Conservation (phyloP, 2,329 filamentous ascomycete species). For the Ophiostoma australiae region DNA sequence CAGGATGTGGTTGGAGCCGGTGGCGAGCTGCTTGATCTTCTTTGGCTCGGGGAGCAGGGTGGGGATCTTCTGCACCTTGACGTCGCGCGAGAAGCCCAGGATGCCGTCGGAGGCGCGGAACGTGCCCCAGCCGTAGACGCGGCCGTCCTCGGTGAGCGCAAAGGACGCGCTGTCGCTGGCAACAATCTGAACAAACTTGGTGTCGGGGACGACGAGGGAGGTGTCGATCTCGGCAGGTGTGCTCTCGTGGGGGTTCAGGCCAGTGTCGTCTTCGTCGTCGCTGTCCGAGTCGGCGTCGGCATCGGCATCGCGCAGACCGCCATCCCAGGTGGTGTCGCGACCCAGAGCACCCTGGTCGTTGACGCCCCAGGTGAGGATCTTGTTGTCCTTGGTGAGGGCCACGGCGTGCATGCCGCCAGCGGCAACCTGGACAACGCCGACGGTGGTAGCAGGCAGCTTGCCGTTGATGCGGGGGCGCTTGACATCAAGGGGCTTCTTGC, state of each 20-base stretch:
- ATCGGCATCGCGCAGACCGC: constrained; percentile 53
- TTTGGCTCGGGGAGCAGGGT: constrained; percentile 57
- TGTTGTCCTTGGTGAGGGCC: constrained; percentile 72
- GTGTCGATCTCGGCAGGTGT: constrained; percentile 57
- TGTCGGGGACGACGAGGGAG: constrained; percentile 31
- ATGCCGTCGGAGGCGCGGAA: constrained; percentile 60
- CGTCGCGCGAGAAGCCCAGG: constrained; percentile 34
- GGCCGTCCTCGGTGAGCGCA: constrained; percentile 67
- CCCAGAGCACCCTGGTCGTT: constrained; percentile 81
- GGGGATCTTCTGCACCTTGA: constrained; percentile 45
- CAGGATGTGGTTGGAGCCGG: constrained; percentile 66
- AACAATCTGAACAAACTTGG: constrained; percentile 53
- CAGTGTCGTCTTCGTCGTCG: constrained; percentile 36
- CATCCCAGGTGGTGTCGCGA: constrained; percentile 61
- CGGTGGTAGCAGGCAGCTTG: constrained; percentile 49
- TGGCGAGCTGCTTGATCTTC: constrained; percentile 59
- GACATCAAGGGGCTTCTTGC: constrained; percentile 62
- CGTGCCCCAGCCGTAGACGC: constrained; percentile 78
- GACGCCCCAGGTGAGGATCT: constrained; percentile 80
- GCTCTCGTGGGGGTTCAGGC: constrained; percentile 59
- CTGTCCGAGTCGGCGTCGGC: constrained; percentile 39
- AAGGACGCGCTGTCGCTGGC: constrained; percentile 73
- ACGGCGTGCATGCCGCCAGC: constrained; percentile 78
- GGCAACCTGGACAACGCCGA: constrained; percentile 68
- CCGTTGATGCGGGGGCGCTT: constrained; percentile 68